phyloP scores from a whole-genome alignment of 2,329 filamentous ascomycete species.

The Phaeosphaeria sp. region DNA sequence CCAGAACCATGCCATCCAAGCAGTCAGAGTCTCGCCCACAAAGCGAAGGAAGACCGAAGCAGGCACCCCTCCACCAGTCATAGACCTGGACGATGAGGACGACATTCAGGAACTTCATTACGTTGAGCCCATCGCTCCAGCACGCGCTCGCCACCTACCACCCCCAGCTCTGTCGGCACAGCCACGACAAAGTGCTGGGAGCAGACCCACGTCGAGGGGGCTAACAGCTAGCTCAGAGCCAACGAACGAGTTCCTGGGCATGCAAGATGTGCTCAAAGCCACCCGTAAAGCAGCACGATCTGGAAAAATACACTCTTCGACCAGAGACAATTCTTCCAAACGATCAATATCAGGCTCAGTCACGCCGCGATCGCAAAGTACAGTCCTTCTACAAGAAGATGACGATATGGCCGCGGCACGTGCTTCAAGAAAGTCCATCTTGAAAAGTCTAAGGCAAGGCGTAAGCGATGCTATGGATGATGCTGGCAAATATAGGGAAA shows the following conservation, averaged over 20 bases:
- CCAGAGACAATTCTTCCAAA: background rate
- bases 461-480: background rate
- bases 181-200: constrained; percentile 22
- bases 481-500: background rate
- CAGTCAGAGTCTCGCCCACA: background rate
- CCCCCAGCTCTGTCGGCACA: constrained; percentile 9
- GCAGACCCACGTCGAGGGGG: constrained; percentile 4
- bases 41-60: constrained; percentile 31
- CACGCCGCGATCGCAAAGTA: background rate
- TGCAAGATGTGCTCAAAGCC: constrained; percentile 11
- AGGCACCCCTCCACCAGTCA: constrained; percentile 3
- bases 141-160: background rate
- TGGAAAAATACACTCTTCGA: too few relatives aligned
- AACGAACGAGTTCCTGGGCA: constrained; percentile 26
- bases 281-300: constrained; percentile 13
- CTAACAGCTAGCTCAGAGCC: background rate
- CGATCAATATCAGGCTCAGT: background rate
- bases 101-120: constrained; percentile 8
- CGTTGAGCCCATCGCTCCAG: background rate
- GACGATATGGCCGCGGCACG: background rate
- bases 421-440: constrained; percentile 8
- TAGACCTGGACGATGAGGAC: constrained; percentile 23
- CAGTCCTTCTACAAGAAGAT: constrained; percentile 5
- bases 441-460: constrained; percentile 23
- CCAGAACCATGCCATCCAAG: background rate